Evolutionary conservation across 2,329 filamentous ascomycete genomes (phyloP), one percentile per base, ranked within the genome.

Genomic region (Akanthomyces lecanii): DNA sequence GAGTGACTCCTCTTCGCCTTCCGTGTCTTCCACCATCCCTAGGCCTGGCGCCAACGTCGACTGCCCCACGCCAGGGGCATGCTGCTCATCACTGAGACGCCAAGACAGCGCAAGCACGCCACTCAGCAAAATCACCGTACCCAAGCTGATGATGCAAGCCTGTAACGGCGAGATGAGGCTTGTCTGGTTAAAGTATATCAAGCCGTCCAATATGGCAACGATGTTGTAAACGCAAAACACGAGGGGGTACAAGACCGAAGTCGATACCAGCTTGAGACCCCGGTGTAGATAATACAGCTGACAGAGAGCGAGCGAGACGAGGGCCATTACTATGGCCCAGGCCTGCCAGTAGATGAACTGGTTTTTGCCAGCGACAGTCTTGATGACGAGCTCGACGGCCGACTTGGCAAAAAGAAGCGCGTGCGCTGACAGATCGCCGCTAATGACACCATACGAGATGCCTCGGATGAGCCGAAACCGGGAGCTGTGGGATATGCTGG

Each of bases 141-240:
- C 95, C 2, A 99, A 76, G 0, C 92, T 86, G 66, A 98, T 96
- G 50, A 96, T 83, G 44, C 87, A 86, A 18, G 90, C 94, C 71
- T 91, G 88, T 2, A 95, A 77, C 0, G 86, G 82, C 18, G 88
- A 87, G 66, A 99, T 86, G 62, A 90, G 83, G 67, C 92, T 89
- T 60, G 89, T 90, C 76, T 99, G 95, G 69, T 89, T 85, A 78
- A 98, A 99, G 77, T 98, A 99, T 70, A 99, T 97, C 68, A 99
- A 82, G 38, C 95, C 95, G 76, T 99, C 95, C 68, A 98, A 81
- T 69, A 99, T 99, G 67, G 95, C 95, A 71, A 98, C 93, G 71
- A 99, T 97, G 81, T 99, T 99, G 82, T 98, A 99, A 67, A 98
- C 87, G 82, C 95, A 99, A 77, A 99, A 99, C 45, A 98, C 93